Evolutionary conservation across 2,329 filamentous ascomycete species (phyloP).

Genomic region (Verticillium nubilum): DNA sequence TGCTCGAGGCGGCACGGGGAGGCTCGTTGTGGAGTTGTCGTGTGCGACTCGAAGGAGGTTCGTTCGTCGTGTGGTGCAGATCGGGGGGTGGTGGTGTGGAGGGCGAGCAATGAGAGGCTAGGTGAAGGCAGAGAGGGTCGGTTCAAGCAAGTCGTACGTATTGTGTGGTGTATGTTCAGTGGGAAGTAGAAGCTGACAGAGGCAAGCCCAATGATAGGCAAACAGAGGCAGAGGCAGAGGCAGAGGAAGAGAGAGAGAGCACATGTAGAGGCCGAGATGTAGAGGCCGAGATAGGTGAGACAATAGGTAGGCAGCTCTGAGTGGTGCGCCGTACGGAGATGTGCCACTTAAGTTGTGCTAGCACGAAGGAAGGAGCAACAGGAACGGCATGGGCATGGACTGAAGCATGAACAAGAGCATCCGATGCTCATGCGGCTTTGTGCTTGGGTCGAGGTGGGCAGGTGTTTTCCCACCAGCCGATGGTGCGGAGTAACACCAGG

Average conservation of each 20-base stretch:
- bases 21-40: background rate
- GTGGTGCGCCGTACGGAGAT: background rate
- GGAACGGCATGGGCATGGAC: background rate
- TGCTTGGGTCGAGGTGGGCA: background rate
- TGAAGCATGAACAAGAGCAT: too few species aligned
- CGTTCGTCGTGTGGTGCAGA: background rate
- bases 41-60: background rate
- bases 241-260: background rate
- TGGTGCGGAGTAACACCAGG: background rate
- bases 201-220: background rate
- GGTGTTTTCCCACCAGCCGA: background rate
- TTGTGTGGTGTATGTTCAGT: background rate
- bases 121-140: background rate
- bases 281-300: background rate
- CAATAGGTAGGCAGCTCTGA: background rate
- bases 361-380: constrained; percentile 1
- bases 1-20: background rate
- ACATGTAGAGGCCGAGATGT: background rate
- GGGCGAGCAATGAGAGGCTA: background rate
- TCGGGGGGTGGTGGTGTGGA: too few species aligned
- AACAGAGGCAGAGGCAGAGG: background rate
- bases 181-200: background rate
- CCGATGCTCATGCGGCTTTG: background rate
- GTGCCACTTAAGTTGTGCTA: too few species aligned
- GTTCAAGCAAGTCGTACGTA: background rate